These are phyloP conservation scores for Metarhizium humberi DNA, from an alignment of 2,329 filamentous ascomycete genomes.

Conservation along the genomic window DNA sequence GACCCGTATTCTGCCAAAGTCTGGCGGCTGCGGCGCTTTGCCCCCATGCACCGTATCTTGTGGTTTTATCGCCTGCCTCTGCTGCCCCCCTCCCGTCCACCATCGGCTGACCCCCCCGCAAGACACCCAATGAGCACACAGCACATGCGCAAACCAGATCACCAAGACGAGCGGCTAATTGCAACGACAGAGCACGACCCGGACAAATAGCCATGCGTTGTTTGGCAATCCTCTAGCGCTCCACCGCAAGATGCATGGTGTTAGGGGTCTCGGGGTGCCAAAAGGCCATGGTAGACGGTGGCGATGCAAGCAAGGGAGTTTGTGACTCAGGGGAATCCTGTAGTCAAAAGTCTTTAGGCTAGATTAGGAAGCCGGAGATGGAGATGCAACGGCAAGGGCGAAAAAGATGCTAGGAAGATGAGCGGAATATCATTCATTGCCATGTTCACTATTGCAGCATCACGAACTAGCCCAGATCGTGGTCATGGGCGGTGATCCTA, in stretches of 20 bases:
- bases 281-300: neutral
- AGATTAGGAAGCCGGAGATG: neutral
- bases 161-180: neutral
- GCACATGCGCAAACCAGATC: neutral
- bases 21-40: neutral
- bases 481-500: neutral
- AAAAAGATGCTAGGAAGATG: neutral
- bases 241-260: too few relatives aligned
- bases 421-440: too few relatives aligned
- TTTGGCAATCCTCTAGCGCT: too few relatives aligned
- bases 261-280: too few relatives aligned
- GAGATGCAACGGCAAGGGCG: neutral
- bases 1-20: neutral
- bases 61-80: too few relatives aligned
- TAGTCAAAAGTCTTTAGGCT: neutral
- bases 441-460: neutral
- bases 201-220: too few relatives aligned
- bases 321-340: neutral
- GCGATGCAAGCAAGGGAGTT: neutral
- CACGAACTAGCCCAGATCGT: too few relatives aligned
- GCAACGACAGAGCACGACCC: neutral
- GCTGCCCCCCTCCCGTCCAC: neutral
- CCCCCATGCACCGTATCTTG: neutral
- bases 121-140: neutral
- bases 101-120: neutral